phyloP scores from a whole-genome alignment of 2,329 filamentous ascomycete genomes.

The Thielaviopsis populi region DNA sequence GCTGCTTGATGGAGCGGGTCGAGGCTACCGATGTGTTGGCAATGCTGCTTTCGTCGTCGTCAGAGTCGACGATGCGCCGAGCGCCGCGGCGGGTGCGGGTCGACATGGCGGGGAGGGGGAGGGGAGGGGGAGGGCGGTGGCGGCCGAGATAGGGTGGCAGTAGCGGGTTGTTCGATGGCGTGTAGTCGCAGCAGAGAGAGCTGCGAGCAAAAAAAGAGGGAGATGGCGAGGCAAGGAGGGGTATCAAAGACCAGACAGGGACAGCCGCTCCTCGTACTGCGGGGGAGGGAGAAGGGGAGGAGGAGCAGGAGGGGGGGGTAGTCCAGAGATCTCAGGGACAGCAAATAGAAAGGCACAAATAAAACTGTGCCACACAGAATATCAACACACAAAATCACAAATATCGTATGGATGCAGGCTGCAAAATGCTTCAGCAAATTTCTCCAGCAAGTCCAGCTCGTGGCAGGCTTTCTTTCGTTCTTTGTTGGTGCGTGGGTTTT shows the following conservation, averaged over 20 bases:
- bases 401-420: too few relatives aligned
- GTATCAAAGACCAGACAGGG: background rate
- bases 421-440: background rate
- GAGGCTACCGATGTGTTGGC: slow-evolving; percentile 20
- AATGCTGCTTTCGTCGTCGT: slow-evolving; percentile 48
- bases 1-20: slow-evolving; percentile 7
- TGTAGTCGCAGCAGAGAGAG: background rate
- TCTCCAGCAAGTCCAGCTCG: background rate
- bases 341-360: too few relatives aligned
- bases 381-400: too few relatives aligned
- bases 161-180: background rate
- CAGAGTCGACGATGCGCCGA: slow-evolving; percentile 51
- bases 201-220: background rate
- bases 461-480: background rate
- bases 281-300: background rate
- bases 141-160: slow-evolving; percentile 19
- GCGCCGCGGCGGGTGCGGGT: slow-evolving; percentile 26
- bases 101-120: slow-evolving; percentile 24
- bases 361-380: too few relatives aligned
- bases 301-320: background rate
- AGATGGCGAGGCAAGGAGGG: slow-evolving; percentile 8
- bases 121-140: background rate
- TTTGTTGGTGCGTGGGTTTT: background rate
- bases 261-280: background rate
- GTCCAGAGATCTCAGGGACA: background rate